These are phyloP conservation scores for Vigna trinervia DNA, from an alignment of 306 rosid genomes.

Conservation along the genomic window DNA sequence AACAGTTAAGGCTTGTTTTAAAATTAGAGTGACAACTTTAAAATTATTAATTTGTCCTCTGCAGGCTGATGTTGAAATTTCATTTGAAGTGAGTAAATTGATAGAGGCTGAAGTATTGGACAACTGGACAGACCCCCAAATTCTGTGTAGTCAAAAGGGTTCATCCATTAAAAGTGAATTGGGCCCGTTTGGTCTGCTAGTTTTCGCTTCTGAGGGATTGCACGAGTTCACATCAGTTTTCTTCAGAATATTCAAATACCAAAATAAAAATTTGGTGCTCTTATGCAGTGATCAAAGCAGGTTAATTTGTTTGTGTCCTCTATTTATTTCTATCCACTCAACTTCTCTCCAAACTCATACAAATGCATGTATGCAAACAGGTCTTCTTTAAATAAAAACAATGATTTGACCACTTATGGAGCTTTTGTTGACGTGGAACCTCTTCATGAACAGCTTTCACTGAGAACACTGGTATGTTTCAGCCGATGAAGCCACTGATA, in stretches of 20 bases:
- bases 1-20: not conserved
- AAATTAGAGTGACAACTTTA: not conserved
- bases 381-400: conserved; percentile 64
- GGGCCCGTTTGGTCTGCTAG: conserved; percentile 81
- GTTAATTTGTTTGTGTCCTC: conserved; percentile 39
- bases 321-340: not conserved
- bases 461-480: conserved; percentile 70
- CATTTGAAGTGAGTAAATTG: conserved; percentile 55
- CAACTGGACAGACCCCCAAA: conserved; percentile 61
- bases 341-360: not conserved
- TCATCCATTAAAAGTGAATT: conserved; percentile 56
- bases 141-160: conserved; percentile 63
- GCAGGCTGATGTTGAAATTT: conserved; percentile 83
- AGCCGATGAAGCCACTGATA: not conserved
- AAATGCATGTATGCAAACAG: conserved; percentile 37
- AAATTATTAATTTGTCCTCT: not conserved
- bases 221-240: conserved; percentile 76
- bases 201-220: conserved; percentile 70
- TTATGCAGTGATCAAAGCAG: conserved; percentile 87
- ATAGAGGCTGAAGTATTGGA: conserved; percentile 59
- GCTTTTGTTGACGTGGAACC: conserved; percentile 62
- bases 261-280: conserved; percentile 62
- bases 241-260: conserved; percentile 63
- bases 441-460: conserved; percentile 54
- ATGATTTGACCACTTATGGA: conserved; percentile 62